phyloP scores from a whole-genome alignment of 2,329 filamentous ascomycete species.

The Eutypa lata region DNA sequence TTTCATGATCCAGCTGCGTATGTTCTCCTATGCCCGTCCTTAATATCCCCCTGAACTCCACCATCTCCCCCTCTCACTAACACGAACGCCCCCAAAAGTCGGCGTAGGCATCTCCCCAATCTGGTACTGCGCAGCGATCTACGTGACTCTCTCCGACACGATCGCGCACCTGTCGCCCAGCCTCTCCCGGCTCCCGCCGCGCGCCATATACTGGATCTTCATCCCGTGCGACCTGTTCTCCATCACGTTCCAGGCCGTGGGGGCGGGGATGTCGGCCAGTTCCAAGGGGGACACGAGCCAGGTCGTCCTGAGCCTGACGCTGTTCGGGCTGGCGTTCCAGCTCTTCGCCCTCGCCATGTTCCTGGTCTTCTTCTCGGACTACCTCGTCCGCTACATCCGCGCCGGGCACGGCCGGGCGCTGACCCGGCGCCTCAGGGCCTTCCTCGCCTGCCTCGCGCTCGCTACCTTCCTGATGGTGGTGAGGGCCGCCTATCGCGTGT shows the following conservation, averaged over 20 bases:
- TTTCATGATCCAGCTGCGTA: slow-evolving; percentile 65
- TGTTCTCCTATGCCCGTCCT: slow-evolving; percentile 12
- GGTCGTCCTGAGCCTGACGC: slow-evolving; percentile 45
- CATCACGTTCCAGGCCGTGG: slow-evolving; percentile 42
- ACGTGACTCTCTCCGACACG: slow-evolving; percentile 48
- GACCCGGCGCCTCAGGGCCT: slow-evolving; percentile 39
- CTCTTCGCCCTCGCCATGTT: slow-evolving; percentile 54
- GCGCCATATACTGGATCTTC: slow-evolving; percentile 26
- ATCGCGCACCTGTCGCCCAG: slow-evolving; percentile 30
- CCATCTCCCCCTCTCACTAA: too few species aligned
- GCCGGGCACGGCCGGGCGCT: slow-evolving; percentile 1
- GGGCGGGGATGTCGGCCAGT: slow-evolving; percentile 38
- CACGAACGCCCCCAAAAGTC: slow-evolving; percentile 31
- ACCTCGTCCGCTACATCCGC: slow-evolving; percentile 29
- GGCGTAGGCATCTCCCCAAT: slow-evolving; percentile 56
- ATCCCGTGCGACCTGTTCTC: slow-evolving; percentile 41
- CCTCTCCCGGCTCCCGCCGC: slow-evolving; percentile 22
- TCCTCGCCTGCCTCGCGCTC: slow-evolving; percentile 47
- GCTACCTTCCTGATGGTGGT: slow-evolving; percentile 55
- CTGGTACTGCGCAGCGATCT: slow-evolving; percentile 62
- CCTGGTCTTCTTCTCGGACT: slow-evolving; percentile 43
- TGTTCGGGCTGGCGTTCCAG: slow-evolving; percentile 57
- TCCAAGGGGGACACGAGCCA: slow-evolving; percentile 40
- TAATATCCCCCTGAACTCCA: not conserved
- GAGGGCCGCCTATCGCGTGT: slow-evolving; percentile 56